Base-by-base conservation (phyloP, 495 filamentous ascomycete species). In the Lichenothelia convexa region DNA sequence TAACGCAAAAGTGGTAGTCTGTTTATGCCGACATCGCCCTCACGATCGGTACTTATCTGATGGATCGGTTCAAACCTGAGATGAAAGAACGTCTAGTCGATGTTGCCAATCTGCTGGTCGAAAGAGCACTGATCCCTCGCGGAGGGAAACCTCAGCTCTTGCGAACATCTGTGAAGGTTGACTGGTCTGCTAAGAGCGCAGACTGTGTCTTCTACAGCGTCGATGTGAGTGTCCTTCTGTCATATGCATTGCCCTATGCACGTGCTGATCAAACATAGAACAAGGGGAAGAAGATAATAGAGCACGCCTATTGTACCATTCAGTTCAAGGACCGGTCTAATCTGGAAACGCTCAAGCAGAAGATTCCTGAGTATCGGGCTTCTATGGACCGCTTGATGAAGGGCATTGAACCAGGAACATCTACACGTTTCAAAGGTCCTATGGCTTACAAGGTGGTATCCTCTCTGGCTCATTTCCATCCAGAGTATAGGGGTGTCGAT, bases 391-490 rank as follows among this genome's bases (percentile, higher is more conserved):
- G 56, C 33, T 53, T 72, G 7, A 50, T 60, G 21, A 24, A 46
- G 1, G 41, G 49, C 13, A 53, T 54, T 24, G 37, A 52, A 5
- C 21, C 40, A 18, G 52, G 53, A 21, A 30, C 52, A 21, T 35
- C 41, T 29, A 30, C 54, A 34, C 48, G 47, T 32, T 32, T 80
- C 46, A 70, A 71, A 36, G 66, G 71, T 2, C 70, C 71, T n/a
- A 68, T 85, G 57, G 73, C 75, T 1, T 89, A 89, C 58, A 79
- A 80, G 48, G 59, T 85, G 9, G 78, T 87, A 44, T 52, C 60
- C n/a, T 60, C 73, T 29, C 57, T 85, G 3, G 79, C 81, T 18
- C 70, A 83, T 29, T 85, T 80, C 45, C 65, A 70, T 29, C 54
- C 54, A 1, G 64, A 69, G 19, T 89, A 80, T 56, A 62, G 67